A percentile compares a stretch with the other conserved stretches of the same genome.
Evolutionary conservation across 78 protist species (phyloP).

Genomic region (Dictyostelium brefeldianum): DNA sequence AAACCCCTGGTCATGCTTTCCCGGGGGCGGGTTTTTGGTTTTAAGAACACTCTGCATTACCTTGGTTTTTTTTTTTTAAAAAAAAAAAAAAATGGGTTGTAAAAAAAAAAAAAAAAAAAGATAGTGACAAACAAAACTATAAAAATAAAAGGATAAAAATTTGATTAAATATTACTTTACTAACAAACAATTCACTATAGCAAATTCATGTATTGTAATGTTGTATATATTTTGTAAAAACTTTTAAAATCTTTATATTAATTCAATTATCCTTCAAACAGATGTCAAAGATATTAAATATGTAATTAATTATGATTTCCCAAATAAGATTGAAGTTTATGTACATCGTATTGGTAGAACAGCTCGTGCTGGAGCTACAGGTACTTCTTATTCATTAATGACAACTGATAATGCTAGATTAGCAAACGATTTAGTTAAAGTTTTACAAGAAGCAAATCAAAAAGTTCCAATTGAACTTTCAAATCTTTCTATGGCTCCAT

Average conservation of each 20-base stretch:
- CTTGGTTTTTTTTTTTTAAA: background rate
- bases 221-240: background rate
- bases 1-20: too few relatives aligned
- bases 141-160: background rate
- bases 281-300: conserved; percentile 85
- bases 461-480: conserved; percentile 80
- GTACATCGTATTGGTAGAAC: conserved; percentile 98
- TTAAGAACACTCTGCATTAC: too few relatives aligned
- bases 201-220: background rate
- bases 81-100: background rate
- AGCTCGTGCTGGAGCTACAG: conserved; percentile 97
- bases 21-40: too few relatives aligned
- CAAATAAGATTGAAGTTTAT: conserved; percentile 72
- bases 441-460: conserved; percentile 86
- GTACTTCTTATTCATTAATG: conserved; percentile 92
- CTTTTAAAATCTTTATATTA: background rate
- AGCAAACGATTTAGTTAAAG: conserved; percentile 67
- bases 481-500: background rate
- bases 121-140: too few relatives aligned
- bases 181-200: background rate
- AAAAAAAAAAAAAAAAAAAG: too few relatives aligned
- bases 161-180: background rate
- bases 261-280: too few relatives aligned
- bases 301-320: conserved; percentile 87
- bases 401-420: conserved; percentile 63